Conservation (phyloP, 495 filamentous ascomycete genomes). For the Penicillium canescens region DNA sequence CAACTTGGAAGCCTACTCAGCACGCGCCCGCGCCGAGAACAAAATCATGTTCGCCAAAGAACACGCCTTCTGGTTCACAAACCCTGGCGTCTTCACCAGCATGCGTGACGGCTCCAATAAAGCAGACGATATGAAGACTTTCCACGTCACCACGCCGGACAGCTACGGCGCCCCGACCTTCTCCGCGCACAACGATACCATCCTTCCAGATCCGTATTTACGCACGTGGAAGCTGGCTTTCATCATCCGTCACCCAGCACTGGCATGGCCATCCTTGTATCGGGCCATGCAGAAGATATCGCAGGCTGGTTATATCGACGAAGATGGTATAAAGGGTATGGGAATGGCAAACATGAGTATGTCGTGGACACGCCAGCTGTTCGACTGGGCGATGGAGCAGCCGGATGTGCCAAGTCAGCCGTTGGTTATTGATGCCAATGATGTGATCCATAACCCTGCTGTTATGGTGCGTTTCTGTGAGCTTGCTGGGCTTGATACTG, state of each 20-base stretch:
- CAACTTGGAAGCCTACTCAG: conserved; percentile 24
- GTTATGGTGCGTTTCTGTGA: conserved; percentile 34
- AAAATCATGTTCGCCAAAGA: conserved; percentile 43
- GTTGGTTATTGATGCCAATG: conserved; percentile 45
- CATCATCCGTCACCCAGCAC: conserved; percentile 45
- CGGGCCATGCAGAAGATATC: conserved; percentile 28
- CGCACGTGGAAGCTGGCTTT: conserved; percentile 36
- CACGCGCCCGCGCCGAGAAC: conserved; percentile 19
- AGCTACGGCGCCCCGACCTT: conserved; percentile 15
- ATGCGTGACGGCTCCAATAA: background rate
- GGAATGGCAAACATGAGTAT: conserved; percentile 26
- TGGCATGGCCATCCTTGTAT: conserved; percentile 37
- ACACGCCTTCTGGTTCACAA: conserved; percentile 29
- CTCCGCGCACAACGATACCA: conserved; percentile 35
- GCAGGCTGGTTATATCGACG: conserved; percentile 11
- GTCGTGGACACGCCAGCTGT: conserved; percentile 32
- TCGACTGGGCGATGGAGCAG: conserved; percentile 33
- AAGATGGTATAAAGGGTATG: conserved; percentile 6
- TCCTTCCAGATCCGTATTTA: conserved; percentile 41
- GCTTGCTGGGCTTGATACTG: conserved; percentile 34
- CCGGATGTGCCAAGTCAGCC: conserved; percentile 19
- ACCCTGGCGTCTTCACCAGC: conserved; percentile 4
- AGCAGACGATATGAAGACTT: background rate
- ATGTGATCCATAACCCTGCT: conserved; percentile 36
- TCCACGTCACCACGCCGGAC: conserved; percentile 6